Conservation (phyloP, 2,329 filamentous ascomycete genomes). For the Penicillium sp. region DNA sequence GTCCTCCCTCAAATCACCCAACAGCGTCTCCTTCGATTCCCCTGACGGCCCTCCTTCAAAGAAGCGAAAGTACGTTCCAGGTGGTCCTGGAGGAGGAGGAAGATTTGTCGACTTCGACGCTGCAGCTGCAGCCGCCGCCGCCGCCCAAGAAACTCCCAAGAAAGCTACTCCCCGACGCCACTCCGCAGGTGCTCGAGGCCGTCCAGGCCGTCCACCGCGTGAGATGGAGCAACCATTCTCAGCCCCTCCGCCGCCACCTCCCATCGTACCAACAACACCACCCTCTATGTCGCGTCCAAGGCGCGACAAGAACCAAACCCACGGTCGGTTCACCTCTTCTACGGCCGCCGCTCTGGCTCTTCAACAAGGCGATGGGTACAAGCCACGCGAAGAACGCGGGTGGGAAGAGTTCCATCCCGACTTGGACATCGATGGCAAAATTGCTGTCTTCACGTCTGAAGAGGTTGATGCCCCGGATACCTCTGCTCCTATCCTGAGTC, state of each 20-base stretch:
- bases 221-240: conserved; percentile 30
- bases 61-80: conserved; percentile 70
- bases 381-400: conserved; percentile 87
- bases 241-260: conserved; percentile 23
- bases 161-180: conserved; percentile 36
- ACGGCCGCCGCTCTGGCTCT: conserved; percentile 80
- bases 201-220: conserved; percentile 46
- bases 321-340: conserved; percentile 69
- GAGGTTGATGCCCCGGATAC: conserved; percentile 69
- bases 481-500: conserved; percentile 38
- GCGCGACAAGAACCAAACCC: conserved; percentile 38
- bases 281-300: conserved; percentile 33
- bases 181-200: conserved; percentile 43
- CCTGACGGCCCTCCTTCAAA: conserved; percentile 57
- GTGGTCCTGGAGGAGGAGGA: conserved; percentile 75
- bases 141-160: conserved; percentile 29
- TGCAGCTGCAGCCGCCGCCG: conserved; percentile 49
- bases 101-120: conserved; percentile 66
- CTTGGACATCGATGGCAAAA: conserved; percentile 73
- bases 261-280: conserved; percentile 30
- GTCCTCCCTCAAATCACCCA: conserved; percentile 26
- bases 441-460: conserved; percentile 70
- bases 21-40: conserved; percentile 20
- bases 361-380: conserved; percentile 89
- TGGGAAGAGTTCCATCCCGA: conserved; percentile 98